Conservation (phyloP, 192 early-diverging fungal genomes). For the Backusella psychrophila region DNA sequence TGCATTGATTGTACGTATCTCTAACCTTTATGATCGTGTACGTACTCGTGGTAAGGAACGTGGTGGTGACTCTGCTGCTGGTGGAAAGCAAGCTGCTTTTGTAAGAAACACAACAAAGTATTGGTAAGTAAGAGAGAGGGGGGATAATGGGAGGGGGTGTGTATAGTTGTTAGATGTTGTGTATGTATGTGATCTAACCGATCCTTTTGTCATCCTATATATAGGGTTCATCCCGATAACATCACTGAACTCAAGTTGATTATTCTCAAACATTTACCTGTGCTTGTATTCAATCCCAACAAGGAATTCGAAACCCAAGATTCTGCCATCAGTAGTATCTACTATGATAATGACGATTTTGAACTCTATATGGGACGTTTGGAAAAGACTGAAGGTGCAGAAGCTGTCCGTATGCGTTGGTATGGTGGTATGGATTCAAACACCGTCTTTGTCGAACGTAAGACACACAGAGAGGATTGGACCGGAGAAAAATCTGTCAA, state of each 20-base stretch:
- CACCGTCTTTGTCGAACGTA: conserved; percentile 97
- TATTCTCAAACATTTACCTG: conserved; percentile 92
- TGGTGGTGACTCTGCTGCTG: conserved; percentile 53
- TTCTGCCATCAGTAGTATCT: conserved; percentile 93
- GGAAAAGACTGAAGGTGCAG: conserved; percentile 91
- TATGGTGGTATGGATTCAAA: conserved; percentile 87
- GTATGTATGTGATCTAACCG: not conserved
- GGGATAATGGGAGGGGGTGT: not conserved
- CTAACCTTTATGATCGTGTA: conserved; percentile 77
- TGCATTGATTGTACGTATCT: conserved; percentile 83
- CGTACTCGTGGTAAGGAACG: conserved; percentile 69
- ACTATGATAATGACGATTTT: conserved; percentile 95
- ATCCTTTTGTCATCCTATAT: not conserved
- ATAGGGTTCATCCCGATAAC: conserved; percentile 90
- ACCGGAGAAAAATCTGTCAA: conserved; percentile 96
- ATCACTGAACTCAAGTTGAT: conserved; percentile 93
- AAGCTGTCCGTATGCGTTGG: conserved; percentile 94
- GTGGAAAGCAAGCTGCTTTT: conserved; percentile 68
- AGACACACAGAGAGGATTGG: conserved; percentile 97
- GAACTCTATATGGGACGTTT: conserved; percentile 91
- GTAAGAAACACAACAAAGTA: conserved; percentile 96
- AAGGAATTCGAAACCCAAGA: conserved; percentile 66
- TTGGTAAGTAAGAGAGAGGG: conserved; percentile 58
- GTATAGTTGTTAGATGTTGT: not conserved
- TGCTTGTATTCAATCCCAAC: conserved; percentile 88